Evolutionary conservation across 148 eudicot species (phyloP), one percentile per base, ranked within the genome.

Genomic region (Chenopodium formosanum): DNA sequence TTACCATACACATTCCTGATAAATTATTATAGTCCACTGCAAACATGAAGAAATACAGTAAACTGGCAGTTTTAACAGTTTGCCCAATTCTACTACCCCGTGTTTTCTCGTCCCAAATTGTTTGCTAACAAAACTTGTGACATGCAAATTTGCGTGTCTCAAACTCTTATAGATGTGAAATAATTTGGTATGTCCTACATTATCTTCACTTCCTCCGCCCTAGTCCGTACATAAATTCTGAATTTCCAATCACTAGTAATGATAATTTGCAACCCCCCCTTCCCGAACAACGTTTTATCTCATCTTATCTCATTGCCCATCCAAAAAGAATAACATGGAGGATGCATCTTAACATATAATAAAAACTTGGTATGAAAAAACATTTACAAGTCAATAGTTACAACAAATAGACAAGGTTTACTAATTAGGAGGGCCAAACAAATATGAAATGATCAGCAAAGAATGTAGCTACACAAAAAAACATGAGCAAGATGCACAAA

Each of bases 341-440:
- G 25, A 44, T 16, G 50, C 56, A 72, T 72, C 63, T 17, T 29
- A 70, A 25, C 25, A 75, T 20, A 78, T 58, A 75, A 58, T 10
- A 73, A 23, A 25, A 67, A 64, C n/a, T 65, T 66, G 65, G 62
- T 78, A 56, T 73, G 77, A n/a, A 72, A 50, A 84, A 79, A 58
- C 81, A 81, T 29, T 74, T 81, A 82, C 64, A 85, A 68, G 81
- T 74, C 72, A 47, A 23, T 74, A 74, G 19, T 67, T 85, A 85
- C 82, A 85, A 85, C 79, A 85, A 78, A 75, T 70, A 58, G 70
- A 40, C 69, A 72, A 69, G 52, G 11, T 58, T 74, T 1, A 14
- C 48, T 34, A 34, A 13, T 40, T 23, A 64, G n/a, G 13, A 27
- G 23, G 16, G 6, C 31, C 22, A 19, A 44, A 63, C 19, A 66